Evolutionary conservation across 2,329 filamentous ascomycete species (phyloP).

Genomic region (Pyrenochaeta sp.): DNA sequence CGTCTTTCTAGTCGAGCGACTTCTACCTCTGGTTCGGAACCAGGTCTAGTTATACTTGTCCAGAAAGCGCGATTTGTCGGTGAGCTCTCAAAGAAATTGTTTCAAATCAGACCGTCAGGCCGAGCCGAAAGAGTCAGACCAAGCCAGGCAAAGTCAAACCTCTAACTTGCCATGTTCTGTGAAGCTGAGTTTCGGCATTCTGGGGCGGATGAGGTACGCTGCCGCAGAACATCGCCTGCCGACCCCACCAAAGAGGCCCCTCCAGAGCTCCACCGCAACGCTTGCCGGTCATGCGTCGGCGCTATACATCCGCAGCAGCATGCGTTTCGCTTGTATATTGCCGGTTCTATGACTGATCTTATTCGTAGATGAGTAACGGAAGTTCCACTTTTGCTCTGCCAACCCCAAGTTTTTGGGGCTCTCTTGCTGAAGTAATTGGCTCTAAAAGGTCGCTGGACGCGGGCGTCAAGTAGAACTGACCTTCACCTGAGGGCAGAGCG

Average conservation of each 20-base stretch:
- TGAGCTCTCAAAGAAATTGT: background rate
- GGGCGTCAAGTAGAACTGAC: constrained; percentile 21
- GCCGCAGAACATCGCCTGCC: background rate
- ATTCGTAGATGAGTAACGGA: constrained; percentile 18
- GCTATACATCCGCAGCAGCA: constrained; percentile 28
- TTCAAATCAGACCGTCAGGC: background rate
- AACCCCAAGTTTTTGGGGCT: constrained; percentile 13
- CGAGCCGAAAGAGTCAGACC: too few species aligned
- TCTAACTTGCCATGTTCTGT: too few species aligned
- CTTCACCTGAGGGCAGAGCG: constrained; percentile 1
- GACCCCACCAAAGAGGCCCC: constrained; percentile 22
- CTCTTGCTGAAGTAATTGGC: constrained; percentile 9
- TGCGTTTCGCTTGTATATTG: constrained; percentile 17
- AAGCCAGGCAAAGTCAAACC: too few species aligned
- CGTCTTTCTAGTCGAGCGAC: background rate
- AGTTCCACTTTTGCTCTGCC: constrained; percentile 13
- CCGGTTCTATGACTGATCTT: constrained; percentile 18
- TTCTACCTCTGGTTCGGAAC: too few species aligned
- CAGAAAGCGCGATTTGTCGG: background rate
- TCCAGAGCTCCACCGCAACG: constrained; percentile 9
- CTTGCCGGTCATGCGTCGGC: constrained; percentile 24
- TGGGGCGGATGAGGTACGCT: too few species aligned
- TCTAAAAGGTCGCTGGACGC: constrained; percentile 4
- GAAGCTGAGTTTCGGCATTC: too few species aligned
- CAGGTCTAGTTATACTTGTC: background rate